Conservation (phyloP, 192 early-diverging fungal species). For the Gamsiella multidivaricata region DNA sequence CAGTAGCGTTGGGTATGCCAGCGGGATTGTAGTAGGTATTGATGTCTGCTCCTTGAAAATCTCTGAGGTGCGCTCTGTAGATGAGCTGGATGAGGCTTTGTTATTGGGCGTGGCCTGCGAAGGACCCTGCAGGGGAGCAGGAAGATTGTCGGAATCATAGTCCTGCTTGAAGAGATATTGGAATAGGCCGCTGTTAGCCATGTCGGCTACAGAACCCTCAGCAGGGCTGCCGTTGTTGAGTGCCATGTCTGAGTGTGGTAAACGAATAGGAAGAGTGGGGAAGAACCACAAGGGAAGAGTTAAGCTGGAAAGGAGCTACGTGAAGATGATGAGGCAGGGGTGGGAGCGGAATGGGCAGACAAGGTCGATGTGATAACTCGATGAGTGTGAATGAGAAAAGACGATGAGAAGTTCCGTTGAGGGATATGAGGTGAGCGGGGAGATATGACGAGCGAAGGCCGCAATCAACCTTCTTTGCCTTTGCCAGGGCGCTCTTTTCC, state of each 20-base stretch:
- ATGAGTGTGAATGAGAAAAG: no score
- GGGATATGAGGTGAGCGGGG: no score
- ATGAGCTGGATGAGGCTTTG: neutral
- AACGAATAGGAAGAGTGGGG: neutral
- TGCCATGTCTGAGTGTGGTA: neutral
- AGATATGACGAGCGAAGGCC: no score
- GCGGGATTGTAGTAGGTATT: neutral
- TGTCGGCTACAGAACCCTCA: neutral
- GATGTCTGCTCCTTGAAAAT: neutral
- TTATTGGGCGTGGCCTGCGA: neutral
- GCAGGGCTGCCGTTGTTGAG: neutral
- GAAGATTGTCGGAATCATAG: neutral
- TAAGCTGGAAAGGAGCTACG: no score
- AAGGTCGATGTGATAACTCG: no score
- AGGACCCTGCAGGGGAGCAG: neutral
- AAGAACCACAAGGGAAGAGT: no score
- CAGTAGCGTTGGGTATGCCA: conserved; percentile 3
- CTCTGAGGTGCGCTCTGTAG: no score
- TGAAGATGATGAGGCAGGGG: no score
- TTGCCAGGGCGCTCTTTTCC: neutral
- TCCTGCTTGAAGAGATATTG: conserved; percentile 18
- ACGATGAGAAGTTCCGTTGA: no score
- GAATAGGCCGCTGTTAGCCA: conserved; percentile 8
- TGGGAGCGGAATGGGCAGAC: no score
- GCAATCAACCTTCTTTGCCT: no score